Evolutionary conservation across 2,329 filamentous ascomycete species (phyloP), one percentile per base, ranked within the genome.

Genomic region (Plenodomus tracheiphilus): DNA sequence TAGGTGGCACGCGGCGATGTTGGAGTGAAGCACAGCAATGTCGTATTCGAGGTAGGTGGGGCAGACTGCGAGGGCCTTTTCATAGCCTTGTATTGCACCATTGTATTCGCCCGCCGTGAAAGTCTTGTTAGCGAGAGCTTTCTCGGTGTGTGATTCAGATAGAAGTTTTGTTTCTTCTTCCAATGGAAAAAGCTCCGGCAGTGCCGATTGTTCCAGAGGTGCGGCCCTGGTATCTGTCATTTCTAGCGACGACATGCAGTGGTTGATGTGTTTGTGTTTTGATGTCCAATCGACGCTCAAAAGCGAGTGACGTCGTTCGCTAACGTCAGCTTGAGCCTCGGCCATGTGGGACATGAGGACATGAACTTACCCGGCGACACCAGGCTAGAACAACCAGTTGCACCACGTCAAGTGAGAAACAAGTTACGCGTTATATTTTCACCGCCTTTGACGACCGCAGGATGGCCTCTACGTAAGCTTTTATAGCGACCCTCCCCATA

Each of bases 11-110:
- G 92, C 93, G 1, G 93, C 83, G 58, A 97, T 87, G 75, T 97
- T 97, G 69, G 88, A 91, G 50, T 87, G 85, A 5, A 97, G 79
- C 9, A 97, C 89, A 20, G 92, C 91, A 54, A 93, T 80, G 61
- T 96, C 91, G 74, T 90, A 96, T 69, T 93, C 85, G 20, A 96
- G 82, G 69, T 96, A 95, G 56, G 84, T 86, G 2, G 93, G 93
- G 64, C 90, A 92, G 7, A 85, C 82, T 11, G 84, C 80, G 2
- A 95, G 79, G 18, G 94, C 92, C 58, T 87, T 84, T 64, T 91
- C 87, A 74, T 97, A 97, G 52, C 83, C 87, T 58, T 85, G 82
- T 54, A 97, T 86, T 35, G 93, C 93, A 54, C 87, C 85, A 47
- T 86, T 82, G 73, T 88, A 94, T 53, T 85, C 83, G 36, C 83